Base-by-base conservation (phyloP, 345 rosid species). In the Physaria fendleri region DNA sequence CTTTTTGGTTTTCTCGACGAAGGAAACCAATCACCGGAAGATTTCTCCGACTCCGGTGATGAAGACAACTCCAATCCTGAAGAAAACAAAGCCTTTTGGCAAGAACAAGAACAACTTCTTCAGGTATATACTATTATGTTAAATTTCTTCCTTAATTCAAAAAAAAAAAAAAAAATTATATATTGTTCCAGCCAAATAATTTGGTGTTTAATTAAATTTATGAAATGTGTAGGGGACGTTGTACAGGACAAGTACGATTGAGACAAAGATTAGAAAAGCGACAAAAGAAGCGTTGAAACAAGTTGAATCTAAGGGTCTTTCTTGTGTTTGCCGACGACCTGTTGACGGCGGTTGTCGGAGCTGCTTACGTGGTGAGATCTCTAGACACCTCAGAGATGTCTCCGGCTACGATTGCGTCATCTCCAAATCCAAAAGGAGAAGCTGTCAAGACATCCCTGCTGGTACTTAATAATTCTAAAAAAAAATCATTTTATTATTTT, bases 351-450 rank as follows among this genome's bases (percentile, higher is more conserved):
- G 59, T 13, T 88, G 98, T 73, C 76, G 90, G 80, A 55, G 57
- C 34, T 88, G 92, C 50, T 54, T 80, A 74, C 78, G 71, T 52
- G 71, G 73, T 10, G 83, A 81, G 21, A 48, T 92, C 27, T 72
- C 83, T 23, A 4, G 59, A 54, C 69, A 75, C 57, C 95, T 92
- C 41, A 82, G 73, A 68, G 74, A 63, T 32, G 50, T 66, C 9
- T 14, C 51, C 25, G 96, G 93, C 18, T 82, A 71, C 60, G 59
- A 81, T 62, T 84, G 82, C 29, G 68, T 73, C 64, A 70, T 82
- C 39, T 81, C 95, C 75, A 82, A 78, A 55, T 92, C 98, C 11
- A 84, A 84, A 62, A 88, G 98, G 98, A 81, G 63, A 76, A 81
- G 87, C 69, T 69, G 85, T 18, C 70, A 67, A 2, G 85, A 69